These are phyloP conservation scores for Vigna nakashimae DNA, from an alignment of 306 rosid species.

Conservation along the genomic window DNA sequence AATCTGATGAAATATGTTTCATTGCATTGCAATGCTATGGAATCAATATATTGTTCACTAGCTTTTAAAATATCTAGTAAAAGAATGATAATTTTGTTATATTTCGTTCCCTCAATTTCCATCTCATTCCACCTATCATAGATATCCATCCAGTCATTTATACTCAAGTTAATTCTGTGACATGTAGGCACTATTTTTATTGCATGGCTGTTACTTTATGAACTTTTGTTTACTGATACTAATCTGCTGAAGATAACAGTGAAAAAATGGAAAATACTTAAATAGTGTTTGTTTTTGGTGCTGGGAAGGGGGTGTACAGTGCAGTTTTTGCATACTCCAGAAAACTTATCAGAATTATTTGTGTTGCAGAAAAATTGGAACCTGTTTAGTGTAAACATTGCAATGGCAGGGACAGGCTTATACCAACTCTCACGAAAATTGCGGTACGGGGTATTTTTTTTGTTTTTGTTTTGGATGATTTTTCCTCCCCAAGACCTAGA, in stretches of 20 bases:
- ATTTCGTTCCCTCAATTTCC: neutral
- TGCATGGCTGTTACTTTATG: neutral
- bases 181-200: neutral
- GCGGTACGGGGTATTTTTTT: constrained; percentile 56
- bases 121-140: too few relatives aligned
- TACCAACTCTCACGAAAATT: constrained; percentile 90
- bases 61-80: neutral
- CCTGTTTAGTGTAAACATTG: constrained; percentile 84
- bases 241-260: constrained; percentile 1
- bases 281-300: neutral
- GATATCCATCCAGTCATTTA: too few relatives aligned
- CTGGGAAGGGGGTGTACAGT: neutral
- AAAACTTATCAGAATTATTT: constrained; percentile 17
- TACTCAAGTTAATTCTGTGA: too few relatives aligned
- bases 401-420: constrained; percentile 93
- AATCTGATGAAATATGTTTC: neutral
- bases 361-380: constrained; percentile 94
- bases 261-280: constrained; percentile 9
- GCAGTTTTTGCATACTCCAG: constrained; percentile 19
- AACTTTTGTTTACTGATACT: constrained; percentile 1
- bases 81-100: neutral
- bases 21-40: neutral
- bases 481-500: neutral
- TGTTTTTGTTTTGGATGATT: neutral
- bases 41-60: neutral